A percentile compares a stretch with the other conserved stretches of the same genome.
Evolutionary conservation across 371 early-diverging fungal genomes (phyloP).

Genomic region (Lichtheimia ornata): DNA sequence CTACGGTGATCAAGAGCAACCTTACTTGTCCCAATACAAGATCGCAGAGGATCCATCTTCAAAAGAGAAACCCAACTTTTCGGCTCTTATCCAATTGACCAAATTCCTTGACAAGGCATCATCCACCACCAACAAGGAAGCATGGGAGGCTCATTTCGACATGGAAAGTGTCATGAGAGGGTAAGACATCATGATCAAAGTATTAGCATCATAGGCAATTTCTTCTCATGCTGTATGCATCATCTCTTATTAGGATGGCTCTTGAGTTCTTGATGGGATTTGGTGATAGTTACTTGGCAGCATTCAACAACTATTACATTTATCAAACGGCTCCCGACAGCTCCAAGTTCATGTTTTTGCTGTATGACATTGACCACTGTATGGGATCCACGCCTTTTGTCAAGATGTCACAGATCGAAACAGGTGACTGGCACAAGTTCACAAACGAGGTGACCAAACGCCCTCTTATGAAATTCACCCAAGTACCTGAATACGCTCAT

Average conservation of each 20-base stretch:
- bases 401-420: conserved; percentile 13
- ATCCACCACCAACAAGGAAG: too few species aligned
- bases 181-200: too few species aligned
- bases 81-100: too few species aligned
- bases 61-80: too few species aligned
- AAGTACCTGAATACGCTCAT: conserved; percentile 21
- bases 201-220: too few species aligned
- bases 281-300: conserved; percentile 30
- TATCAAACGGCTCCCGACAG: conserved; percentile 17
- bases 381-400: conserved; percentile 21
- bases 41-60: too few species aligned
- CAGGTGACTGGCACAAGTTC: conserved; percentile 22
- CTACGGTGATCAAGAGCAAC: too few species aligned
- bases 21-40: too few species aligned
- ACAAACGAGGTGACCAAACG: conserved; percentile 16
- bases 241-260: conserved; percentile 17
- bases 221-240: too few species aligned
- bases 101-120: too few species aligned
- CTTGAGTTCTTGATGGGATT: conserved; percentile 32
- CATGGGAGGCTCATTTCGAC: too few species aligned
- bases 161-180: too few species aligned
- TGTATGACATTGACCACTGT: conserved; percentile 31
- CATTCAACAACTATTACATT: conserved; percentile 30
- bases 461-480: conserved; percentile 10
- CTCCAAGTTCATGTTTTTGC: conserved; percentile 18